These are phyloP conservation scores for Yamadazyma conglobata DNA, from an alignment of 1,139 yeast species.

Conservation along the genomic window DNA sequence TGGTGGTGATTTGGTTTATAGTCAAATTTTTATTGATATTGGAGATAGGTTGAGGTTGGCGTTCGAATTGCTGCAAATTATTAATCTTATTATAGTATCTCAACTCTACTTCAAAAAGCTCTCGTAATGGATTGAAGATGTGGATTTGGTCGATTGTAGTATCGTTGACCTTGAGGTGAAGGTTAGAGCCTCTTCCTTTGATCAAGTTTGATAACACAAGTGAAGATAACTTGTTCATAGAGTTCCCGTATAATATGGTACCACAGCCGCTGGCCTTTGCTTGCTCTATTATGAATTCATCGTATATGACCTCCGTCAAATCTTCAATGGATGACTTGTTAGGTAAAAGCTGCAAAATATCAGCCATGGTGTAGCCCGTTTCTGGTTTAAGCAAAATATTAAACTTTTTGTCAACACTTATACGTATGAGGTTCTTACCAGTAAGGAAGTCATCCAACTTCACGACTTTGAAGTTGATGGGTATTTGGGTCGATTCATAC, in stretches of 20 bases:
- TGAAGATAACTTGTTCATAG: conserved; percentile 82
- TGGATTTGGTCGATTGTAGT: conserved; percentile 34
- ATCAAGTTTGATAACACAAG: conserved; percentile 75
- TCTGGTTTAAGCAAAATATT: conserved; percentile 18
- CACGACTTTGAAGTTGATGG: conserved; percentile 34
- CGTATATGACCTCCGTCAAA: conserved; percentile 46
- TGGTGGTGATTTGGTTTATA: conserved; percentile 71
- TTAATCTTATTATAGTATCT: conserved; percentile 46
- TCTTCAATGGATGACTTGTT: conserved; percentile 66
- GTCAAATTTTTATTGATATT: conserved; percentile 64
- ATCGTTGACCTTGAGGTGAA: conserved; percentile 54
- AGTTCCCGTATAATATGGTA: conserved; percentile 67
- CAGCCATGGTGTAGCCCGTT: conserved; percentile 16
- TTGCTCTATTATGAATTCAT: conserved; percentile 44
- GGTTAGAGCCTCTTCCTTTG: conserved; percentile 81
- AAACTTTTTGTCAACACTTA: conserved; percentile 27
- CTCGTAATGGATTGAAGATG: conserved; percentile 69
- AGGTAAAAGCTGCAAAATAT: conserved; percentile 32
- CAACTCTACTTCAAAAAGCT: conserved; percentile 65
- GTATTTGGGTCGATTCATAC: conserved; percentile 12
- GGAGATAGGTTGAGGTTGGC: conserved; percentile 22
- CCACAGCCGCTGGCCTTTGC: conserved; percentile 48
- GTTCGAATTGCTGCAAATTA: conserved; percentile 18
- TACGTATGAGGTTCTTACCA: conserved; percentile 22
- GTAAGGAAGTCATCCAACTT: conserved; percentile 35